These are phyloP conservation scores for Meyerozyma elateridarum DNA, from an alignment of 1,139 yeast species.

Conservation along the genomic window DNA sequence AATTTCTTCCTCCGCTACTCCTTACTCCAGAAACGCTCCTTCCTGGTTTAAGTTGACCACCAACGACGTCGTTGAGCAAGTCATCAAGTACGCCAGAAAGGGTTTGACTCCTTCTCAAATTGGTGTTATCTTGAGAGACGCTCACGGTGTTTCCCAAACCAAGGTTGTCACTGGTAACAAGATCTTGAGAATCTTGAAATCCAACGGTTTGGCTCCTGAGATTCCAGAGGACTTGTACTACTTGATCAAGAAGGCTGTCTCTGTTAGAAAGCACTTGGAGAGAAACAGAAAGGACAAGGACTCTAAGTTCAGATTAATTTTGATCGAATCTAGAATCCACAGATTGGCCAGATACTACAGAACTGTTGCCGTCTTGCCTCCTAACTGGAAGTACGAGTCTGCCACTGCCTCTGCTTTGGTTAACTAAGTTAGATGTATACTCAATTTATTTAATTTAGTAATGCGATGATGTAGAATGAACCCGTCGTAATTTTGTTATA, in stretches of 20 bases:
- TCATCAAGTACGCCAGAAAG: constrained; percentile 99
- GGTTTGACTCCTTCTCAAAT: constrained; percentile 99
- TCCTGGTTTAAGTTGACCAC: constrained; percentile 98
- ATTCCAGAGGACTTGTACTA: constrained; percentile 99
- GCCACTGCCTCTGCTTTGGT: constrained; percentile 99
- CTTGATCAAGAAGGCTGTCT: constrained; percentile 98
- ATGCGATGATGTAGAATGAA: background rate
- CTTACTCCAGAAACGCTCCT: constrained; percentile 98
- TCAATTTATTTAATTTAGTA: constrained; percentile 4
- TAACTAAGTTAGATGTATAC: constrained; percentile 51
- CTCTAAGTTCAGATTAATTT: constrained; percentile 99
- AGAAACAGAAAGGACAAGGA: constrained; percentile 99
- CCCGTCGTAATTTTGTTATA: background rate
- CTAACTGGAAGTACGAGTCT: constrained; percentile 99
- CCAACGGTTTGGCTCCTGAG: constrained; percentile 99
- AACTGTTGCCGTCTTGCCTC: constrained; percentile 97
- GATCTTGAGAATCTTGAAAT: constrained; percentile 97
- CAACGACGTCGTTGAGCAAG: constrained; percentile 96
- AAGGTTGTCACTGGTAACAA: constrained; percentile 99
- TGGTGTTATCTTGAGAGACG: constrained; percentile 99
- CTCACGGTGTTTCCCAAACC: constrained; percentile 99
- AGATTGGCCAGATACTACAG: constrained; percentile 99
- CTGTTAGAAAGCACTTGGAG: constrained; percentile 99
- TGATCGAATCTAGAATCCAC: constrained; percentile 99
- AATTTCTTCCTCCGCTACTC: constrained; percentile 97